A percentile compares a stretch with the other conserved stretches of the same genome.
Evolutionary conservation across 2,329 filamentous ascomycete species (phyloP).

Genomic region (Colletotrichum godetiae): DNA sequence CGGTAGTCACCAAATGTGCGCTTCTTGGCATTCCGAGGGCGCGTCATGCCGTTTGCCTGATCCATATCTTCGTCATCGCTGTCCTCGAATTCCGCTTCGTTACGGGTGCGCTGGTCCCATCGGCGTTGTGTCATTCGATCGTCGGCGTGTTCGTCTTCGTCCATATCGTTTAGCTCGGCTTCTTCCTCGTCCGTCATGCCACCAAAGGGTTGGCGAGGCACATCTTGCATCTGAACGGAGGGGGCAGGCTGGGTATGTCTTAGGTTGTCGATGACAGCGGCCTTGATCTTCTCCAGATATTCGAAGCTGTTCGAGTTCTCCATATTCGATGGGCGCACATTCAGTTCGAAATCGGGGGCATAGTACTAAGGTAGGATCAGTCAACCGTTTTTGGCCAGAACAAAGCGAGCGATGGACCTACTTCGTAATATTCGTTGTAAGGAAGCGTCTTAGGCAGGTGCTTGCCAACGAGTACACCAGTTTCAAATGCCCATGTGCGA

Average conservation of each 20-base stretch:
- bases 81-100: constrained; percentile 85
- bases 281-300: constrained; percentile 85
- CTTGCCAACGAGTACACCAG: constrained; percentile 86
- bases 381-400: not conserved
- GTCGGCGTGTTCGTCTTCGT: constrained; percentile 90
- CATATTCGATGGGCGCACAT: constrained; percentile 88
- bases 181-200: constrained; percentile 76
- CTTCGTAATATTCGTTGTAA: constrained; percentile 95
- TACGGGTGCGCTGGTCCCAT: constrained; percentile 82
- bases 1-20: constrained; percentile 65
- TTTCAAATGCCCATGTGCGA: constrained; percentile 97
- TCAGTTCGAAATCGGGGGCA: constrained; percentile 88
- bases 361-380: constrained; percentile 77
- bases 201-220: constrained; percentile 70
- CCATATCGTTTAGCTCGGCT: constrained; percentile 73
- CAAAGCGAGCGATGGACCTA: constrained; percentile 46
- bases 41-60: constrained; percentile 76
- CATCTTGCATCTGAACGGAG: constrained; percentile 90
- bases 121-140: constrained; percentile 82
- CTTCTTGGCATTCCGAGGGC: constrained; percentile 56
- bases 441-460: constrained; percentile 86
- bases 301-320: constrained; percentile 90
- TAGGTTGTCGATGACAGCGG: constrained; percentile 86
- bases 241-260: constrained; percentile 87
- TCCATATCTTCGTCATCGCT: constrained; percentile 90